A percentile compares a stretch with the other conserved stretches of the same genome.
phyloP scores from a whole-genome alignment of 192 early-diverging fungal genomes.

The Mortierella hygrophila region DNA sequence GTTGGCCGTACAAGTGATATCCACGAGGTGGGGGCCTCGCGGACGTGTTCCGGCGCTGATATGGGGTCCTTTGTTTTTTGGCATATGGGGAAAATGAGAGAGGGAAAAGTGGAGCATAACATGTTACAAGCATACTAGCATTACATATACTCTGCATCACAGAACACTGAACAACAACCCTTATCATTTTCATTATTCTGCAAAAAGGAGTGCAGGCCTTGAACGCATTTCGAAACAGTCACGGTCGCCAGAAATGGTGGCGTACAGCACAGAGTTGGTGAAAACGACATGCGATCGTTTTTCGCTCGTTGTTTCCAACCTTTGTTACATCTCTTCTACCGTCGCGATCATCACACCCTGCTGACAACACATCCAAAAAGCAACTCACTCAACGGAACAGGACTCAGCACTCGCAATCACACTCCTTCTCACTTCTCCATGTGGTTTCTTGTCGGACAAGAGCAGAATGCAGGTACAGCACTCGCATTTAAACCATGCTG shows the following conservation, averaged over 20 bases:
- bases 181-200: too few relatives aligned
- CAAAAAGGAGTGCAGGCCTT: too few relatives aligned
- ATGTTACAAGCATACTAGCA: too few relatives aligned
- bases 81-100: too few relatives aligned
- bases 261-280: not conserved
- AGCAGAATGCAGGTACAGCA: slow-evolving; percentile 22
- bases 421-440: slow-evolving; percentile 1
- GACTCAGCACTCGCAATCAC: not conserved
- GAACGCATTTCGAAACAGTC: not conserved
- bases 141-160: too few relatives aligned
- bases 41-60: too few relatives aligned
- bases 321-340: not conserved
- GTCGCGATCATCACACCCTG: not conserved
- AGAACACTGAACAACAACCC: too few relatives aligned
- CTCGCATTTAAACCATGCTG: not conserved
- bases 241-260: not conserved
- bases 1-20: too few relatives aligned
- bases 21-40: too few relatives aligned
- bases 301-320: not conserved
- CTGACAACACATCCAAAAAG: not conserved
- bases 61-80: too few relatives aligned
- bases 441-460: slow-evolving; percentile 48
- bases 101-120: too few relatives aligned
- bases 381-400: not conserved
- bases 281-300: not conserved